Conservation (phyloP, 306 rosid species). For the Sophora flavescens region DNA sequence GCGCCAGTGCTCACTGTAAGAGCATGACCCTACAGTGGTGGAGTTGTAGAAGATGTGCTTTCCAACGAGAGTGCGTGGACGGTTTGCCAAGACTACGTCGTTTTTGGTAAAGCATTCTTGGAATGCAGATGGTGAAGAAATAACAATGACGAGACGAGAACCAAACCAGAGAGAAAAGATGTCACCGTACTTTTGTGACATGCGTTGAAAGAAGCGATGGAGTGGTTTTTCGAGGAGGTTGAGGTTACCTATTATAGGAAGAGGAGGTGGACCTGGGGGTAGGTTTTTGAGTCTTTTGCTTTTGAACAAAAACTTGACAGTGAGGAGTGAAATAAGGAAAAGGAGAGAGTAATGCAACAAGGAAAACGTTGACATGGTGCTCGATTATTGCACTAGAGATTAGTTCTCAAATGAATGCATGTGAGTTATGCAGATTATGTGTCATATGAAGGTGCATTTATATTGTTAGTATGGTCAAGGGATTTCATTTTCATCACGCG, state of each 20-base stretch:
- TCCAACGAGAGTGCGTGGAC: not conserved
- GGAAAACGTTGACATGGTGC: not conserved
- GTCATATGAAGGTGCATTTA: no score
- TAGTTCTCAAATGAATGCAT: no score
- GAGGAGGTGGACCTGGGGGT: not conserved
- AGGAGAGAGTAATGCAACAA: not conserved
- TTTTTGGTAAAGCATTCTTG: not conserved
- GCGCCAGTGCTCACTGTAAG: not conserved
- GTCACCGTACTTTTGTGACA: not conserved
- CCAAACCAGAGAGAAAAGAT: not conserved
- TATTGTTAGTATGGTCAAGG: not conserved
- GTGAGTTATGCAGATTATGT: not conserved
- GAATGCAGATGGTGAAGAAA: not conserved
- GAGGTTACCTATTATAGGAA: not conserved
- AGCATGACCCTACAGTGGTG: not conserved
- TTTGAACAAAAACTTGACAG: not conserved
- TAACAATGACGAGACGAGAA: not conserved
- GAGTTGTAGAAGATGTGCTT: not conserved
- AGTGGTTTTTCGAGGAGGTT: not conserved
- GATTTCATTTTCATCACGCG: not conserved
- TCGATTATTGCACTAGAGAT: not conserved
- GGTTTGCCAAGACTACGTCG: not conserved
- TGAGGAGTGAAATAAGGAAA: not conserved
- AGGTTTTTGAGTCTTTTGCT: not conserved
- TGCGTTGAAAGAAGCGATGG: not conserved